Percentiles rank a stretch among this genome's conserved stretches.
Conservation (phyloP, 805 yeast genomes). For the Candida yuanshanica region DNA sequence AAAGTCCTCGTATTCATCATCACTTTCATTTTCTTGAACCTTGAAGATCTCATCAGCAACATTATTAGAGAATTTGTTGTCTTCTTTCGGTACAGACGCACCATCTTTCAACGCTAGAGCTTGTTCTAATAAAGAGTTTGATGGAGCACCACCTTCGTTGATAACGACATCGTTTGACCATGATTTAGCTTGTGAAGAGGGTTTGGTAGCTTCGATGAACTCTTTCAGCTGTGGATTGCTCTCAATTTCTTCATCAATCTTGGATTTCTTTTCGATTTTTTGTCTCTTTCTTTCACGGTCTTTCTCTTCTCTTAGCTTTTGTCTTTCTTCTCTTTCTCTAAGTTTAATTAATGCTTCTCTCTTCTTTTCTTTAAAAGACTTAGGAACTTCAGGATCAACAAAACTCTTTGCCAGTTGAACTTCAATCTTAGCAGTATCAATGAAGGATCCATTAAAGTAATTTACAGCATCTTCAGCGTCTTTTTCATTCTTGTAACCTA, state of each 20-base stretch:
- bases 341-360: slow-evolving; percentile 44
- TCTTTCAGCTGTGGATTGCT: slow-evolving; percentile 68
- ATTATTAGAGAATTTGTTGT: slow-evolving; percentile 16
- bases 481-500: slow-evolving; percentile 69
- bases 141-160: slow-evolving; percentile 28
- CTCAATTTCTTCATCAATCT: slow-evolving; percentile 56
- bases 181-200: slow-evolving; percentile 60
- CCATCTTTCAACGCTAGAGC: slow-evolving; percentile 32
- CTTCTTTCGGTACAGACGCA: slow-evolving; percentile 10
- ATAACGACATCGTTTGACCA: slow-evolving; percentile 54
- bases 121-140: slow-evolving; percentile 34
- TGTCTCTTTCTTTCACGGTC: slow-evolving; percentile 31
- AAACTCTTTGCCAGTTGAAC: slow-evolving; percentile 83
- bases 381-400: slow-evolving; percentile 77
- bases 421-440: slow-evolving; percentile 74
- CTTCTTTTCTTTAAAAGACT: slow-evolving; percentile 50
- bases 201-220: slow-evolving; percentile 78
- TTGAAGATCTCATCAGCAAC: slow-evolving; percentile 23
- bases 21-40: slow-evolving; percentile 33
- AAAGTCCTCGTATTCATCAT: slow-evolving; percentile 38
- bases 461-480: slow-evolving; percentile 78
- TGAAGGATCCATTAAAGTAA: slow-evolving; percentile 70
- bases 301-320: slow-evolving; percentile 33
- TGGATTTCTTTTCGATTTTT: slow-evolving; percentile 21
- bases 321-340: slow-evolving; percentile 43